These are phyloP conservation scores for Pistacia vera DNA, from an alignment of 345 rosid species.

Conservation along the genomic window DNA sequence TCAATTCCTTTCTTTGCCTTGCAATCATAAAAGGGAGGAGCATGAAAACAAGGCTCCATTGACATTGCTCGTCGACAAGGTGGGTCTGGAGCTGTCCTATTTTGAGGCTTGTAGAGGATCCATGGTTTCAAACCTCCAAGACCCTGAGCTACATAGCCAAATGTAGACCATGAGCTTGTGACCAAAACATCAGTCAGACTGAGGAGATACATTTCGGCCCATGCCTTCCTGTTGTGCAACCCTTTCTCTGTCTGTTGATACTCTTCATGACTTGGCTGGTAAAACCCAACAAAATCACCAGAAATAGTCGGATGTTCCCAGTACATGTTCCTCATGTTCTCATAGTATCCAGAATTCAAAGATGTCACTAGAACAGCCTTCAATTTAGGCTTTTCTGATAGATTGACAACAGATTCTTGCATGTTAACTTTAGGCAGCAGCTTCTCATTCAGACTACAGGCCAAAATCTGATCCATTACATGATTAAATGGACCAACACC, in stretches of 20 bases:
- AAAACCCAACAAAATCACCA: slow-evolving; percentile 52
- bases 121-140: slow-evolving; percentile 72
- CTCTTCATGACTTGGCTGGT: slow-evolving; percentile 79
- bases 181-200: slow-evolving; percentile 56
- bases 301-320: slow-evolving; percentile 65
- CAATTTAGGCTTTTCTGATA: slow-evolving; percentile 30
- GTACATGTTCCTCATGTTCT: slow-evolving; percentile 50
- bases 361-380: slow-evolving; percentile 67
- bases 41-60: slow-evolving; percentile 82
- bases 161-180: slow-evolving; percentile 78
- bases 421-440: slow-evolving; percentile 49
- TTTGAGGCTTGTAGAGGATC: slow-evolving; percentile 66
- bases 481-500: slow-evolving; percentile 44
- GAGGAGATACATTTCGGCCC: slow-evolving; percentile 75
- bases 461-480: slow-evolving; percentile 58
- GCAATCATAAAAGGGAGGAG: slow-evolving; percentile 77
- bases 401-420: slow-evolving; percentile 15
- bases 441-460: slow-evolving; percentile 48
- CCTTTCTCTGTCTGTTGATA: slow-evolving; percentile 58
- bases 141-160: slow-evolving; percentile 80
- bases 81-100: slow-evolving; percentile 43
- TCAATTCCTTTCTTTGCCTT: slow-evolving; percentile 60
- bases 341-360: slow-evolving; percentile 55
- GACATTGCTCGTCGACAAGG: slow-evolving; percentile 66
- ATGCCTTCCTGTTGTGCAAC: slow-evolving; percentile 68